Conservation (phyloP, 192 early-diverging fungal genomes). For the Entomortierella chlamydospora region DNA sequence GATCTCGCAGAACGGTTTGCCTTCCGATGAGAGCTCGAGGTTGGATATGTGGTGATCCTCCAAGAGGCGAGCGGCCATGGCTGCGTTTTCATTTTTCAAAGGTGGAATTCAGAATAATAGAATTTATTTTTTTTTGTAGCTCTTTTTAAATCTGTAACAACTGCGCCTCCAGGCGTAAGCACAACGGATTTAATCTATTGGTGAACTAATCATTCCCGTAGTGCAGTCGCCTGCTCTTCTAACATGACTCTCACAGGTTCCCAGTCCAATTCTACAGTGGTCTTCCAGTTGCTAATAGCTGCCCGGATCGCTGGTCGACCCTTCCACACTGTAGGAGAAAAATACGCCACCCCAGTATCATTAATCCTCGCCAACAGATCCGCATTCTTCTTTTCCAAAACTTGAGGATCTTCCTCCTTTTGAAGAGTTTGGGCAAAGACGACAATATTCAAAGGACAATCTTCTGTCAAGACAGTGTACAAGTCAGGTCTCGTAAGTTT, state of each 20-base stretch:
- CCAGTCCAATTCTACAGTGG: conserved; percentile 35
- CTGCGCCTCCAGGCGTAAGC: too few species aligned
- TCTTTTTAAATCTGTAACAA: too few species aligned
- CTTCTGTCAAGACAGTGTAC: conserved; percentile 27
- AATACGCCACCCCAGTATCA: conserved; percentile 55
- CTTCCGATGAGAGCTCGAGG: too few species aligned
- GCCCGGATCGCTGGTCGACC: conserved; percentile 58
- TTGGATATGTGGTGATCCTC: too few species aligned
- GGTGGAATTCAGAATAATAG: too few species aligned
- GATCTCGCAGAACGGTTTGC: too few species aligned
- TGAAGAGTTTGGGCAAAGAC: conserved; percentile 17
- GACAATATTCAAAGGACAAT: conserved; percentile 50
- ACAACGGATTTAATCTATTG: too few species aligned
- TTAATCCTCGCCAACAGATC: conserved; percentile 56
- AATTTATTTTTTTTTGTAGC: too few species aligned
- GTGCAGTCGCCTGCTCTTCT: conserved; percentile 22
- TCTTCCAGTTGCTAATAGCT: conserved; percentile 65
- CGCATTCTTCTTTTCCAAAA: conserved; percentile 28
- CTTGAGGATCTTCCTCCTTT: background rate
- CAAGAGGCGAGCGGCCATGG: too few species aligned
- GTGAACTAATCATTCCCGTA: background rate
- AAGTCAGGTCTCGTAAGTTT: conserved; percentile 23
- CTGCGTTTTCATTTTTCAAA: too few species aligned
- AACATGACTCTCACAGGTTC: conserved; percentile 22
- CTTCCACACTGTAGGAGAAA: conserved; percentile 63